Conservation (phyloP, 805 yeast species). For the Starmerella kuoi region DNA sequence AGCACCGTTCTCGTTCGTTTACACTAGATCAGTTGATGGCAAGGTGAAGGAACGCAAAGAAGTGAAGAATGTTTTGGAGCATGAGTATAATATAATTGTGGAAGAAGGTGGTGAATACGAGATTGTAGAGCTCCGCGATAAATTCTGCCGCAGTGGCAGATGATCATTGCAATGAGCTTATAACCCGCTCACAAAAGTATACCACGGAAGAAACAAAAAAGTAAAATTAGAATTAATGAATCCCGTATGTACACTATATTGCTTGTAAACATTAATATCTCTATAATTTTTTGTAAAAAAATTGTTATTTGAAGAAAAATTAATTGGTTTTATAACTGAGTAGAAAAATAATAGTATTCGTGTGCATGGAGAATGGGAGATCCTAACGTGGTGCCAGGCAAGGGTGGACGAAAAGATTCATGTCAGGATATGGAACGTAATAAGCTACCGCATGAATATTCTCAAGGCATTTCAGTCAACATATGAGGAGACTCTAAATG, state of each 20-base stretch:
- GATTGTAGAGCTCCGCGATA: slow-evolving; percentile 80
- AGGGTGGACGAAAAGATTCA: too few species aligned
- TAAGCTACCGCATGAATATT: slow-evolving; percentile 12
- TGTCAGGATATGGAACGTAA: neutral
- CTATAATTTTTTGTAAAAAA: too few species aligned
- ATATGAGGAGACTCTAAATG: slow-evolving; percentile 21
- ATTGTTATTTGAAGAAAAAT: too few species aligned
- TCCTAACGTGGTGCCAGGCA: too few species aligned
- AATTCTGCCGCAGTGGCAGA: slow-evolving; percentile 41
- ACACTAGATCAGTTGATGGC: slow-evolving; percentile 48
- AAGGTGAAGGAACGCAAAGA: slow-evolving; percentile 45
- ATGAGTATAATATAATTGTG: slow-evolving; percentile 60
- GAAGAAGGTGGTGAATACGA: slow-evolving; percentile 88
- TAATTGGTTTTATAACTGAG: too few species aligned
- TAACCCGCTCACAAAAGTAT: too few species aligned
- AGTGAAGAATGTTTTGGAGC: slow-evolving; percentile 50
- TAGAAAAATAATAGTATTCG: too few species aligned
- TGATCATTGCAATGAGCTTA: neutral
- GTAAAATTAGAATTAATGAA: too few species aligned
- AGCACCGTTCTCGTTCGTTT: slow-evolving; percentile 83
- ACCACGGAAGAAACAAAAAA: too few species aligned
- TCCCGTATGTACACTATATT: too few species aligned
- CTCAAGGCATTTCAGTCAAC: slow-evolving; percentile 24
- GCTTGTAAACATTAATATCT: too few species aligned
- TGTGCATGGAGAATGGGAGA: too few species aligned